Percentiles rank a stretch among this genome's conserved stretches.
phyloP scores from a whole-genome alignment of 345 rosid genomes.

The Excoecaria cochinchinensis region DNA sequence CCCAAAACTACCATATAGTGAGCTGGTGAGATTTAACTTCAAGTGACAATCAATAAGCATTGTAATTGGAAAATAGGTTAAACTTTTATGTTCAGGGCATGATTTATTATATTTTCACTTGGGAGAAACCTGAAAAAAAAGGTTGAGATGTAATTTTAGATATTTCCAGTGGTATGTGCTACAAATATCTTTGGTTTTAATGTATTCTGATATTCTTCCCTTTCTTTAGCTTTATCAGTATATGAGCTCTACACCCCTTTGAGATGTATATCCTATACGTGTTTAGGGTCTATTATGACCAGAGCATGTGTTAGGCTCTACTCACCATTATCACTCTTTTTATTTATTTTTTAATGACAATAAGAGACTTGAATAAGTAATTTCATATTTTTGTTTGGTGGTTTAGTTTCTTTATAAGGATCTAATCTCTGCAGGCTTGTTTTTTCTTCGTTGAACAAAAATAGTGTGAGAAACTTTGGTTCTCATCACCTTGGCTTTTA shows the following conservation, averaged over 20 bases:
- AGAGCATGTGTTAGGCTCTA: background rate
- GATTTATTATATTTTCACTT: background rate
- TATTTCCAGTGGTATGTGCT: too few relatives aligned
- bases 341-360: too few relatives aligned
- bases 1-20: slow-evolving; percentile 81
- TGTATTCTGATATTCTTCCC: background rate
- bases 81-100: slow-evolving; percentile 6
- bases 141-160: too few relatives aligned
- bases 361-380: background rate
- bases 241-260: background rate
- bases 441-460: background rate
- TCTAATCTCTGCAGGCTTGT: background rate
- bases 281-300: background rate
- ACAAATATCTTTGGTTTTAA: too few relatives aligned
- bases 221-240: background rate
- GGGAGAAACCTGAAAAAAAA: background rate
- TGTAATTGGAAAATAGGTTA: background rate
- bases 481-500: background rate
- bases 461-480: background rate
- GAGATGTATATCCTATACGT: background rate
- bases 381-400: background rate
- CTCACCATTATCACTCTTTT: background rate
- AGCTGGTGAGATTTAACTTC: slow-evolving; percentile 58
- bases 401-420: background rate
- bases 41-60: background rate